Evolutionary conservation across 2,329 filamentous ascomycete genomes (phyloP), one percentile per base, ranked within the genome.

Genomic region (Ramularia endophylla): DNA sequence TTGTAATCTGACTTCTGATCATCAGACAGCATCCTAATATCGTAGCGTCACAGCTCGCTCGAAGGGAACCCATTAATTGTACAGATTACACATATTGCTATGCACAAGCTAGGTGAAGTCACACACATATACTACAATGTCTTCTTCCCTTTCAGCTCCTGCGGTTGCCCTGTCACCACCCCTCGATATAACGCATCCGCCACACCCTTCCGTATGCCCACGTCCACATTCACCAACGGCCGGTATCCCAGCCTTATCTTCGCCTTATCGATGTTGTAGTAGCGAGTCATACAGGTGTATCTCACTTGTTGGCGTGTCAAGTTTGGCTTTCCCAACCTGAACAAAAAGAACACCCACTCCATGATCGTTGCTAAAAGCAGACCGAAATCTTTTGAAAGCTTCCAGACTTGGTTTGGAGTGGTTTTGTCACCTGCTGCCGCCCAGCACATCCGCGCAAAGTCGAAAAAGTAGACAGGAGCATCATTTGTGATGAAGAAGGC

Each of bases 231-330:
- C 38, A 85, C 79, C 40, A 86, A 64, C 3, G 85, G 84, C 60
- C 66, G 62, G 64, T 89, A 89, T 3, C 81, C 81, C 41, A 89
- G 66, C 52, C 83, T 70, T 54, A 62, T 69, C 71, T 79, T 84
- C 42, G 85, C 85, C 74, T 89, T 89, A 44, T 70, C 69, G 59
- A 87, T 87, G 65, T 80, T 80, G 65, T 85, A 87, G 66, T 87
- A 89, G 43, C 85, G 73, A 43, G 80, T 84, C 80, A 87, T 85
- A 61, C 76, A 81, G 58, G 78, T 79, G 62, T 82, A 86, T 51
- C 75, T 69, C 46, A 85, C 69, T 51, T 71, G 65, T 43, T 65
- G 63, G 44, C 65, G 52, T 8, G 66, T 70, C 51, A 73, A 40
- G 36, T 69, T 72, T 12, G 70, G 70, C 48, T 62, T 69, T 6